Evolutionary conservation across 192 early-diverging fungal species (phyloP), one percentile per base, ranked within the genome.

Genomic region (Coemansia sp.): DNA sequence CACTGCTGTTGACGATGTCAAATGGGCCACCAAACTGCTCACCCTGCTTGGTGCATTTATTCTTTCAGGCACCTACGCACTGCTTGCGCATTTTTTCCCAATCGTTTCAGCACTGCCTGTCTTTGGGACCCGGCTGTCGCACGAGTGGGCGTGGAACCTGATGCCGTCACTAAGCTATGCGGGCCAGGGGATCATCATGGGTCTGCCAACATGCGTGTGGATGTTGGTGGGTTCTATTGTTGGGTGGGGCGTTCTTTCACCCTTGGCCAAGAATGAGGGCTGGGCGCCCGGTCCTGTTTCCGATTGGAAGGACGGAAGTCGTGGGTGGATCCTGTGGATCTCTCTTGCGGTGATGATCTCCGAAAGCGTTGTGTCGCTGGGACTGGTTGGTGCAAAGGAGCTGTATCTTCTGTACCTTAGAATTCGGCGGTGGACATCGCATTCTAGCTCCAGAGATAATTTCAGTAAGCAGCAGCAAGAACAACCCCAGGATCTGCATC

Each of bases 141-240:
- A 67, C 11, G 77, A 74, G 1, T 92, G 89, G 89, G 81, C 85
- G 54, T 92, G 90, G 90, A 88, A 83, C 57, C 85, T 90, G 61
- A 86, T 85, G 21, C 90, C 90, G 0, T 90, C 89, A 26, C 77
- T 90, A 21, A 90, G 89, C 63, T 92, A 92, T 69, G 79, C 90
- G 41, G 91, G 91, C 6, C 91, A 92, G 72, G 91, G 91, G 0
- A 86, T 91, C 47, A 92, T 92, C 70, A 92, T 92, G 91, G 91
- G 91, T 8, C 80, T 92, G 22, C 91, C 89, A 3, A 92, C 91
- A 0, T 90, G 88, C 2, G 66, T 88, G 0, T 85, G 87, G 71
- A 92, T 92, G 91, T 63, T 91, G 15, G 63, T 87, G 9, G 91
- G 91, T 0, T 87, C 90, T 37, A 21, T 89, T 1, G 84, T 89